Conservation (phyloP, 306 rosid genomes). For the Quercus glauca region DNA sequence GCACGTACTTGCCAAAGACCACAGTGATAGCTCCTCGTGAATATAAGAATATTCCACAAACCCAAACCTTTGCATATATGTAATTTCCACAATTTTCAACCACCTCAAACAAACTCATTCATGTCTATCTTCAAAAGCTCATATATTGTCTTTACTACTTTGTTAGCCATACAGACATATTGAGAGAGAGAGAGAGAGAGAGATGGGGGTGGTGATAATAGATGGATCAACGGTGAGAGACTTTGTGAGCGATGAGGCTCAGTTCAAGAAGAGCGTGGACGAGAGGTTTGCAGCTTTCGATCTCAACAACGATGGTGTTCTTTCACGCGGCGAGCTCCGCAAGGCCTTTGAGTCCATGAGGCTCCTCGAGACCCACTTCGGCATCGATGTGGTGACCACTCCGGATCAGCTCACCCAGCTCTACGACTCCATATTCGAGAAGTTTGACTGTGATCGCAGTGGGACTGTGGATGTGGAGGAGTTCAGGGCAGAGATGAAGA, state of each 20-base stretch:
- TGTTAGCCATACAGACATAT: not conserved
- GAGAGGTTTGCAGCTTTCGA: constrained; percentile 57
- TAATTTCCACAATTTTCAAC: too few relatives aligned
- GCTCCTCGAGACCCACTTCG: constrained; percentile 71
- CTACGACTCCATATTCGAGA: constrained; percentile 76
- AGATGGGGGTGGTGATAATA: constrained; percentile 53
- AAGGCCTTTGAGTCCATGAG: constrained; percentile 77
- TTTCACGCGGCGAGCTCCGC: constrained; percentile 75
- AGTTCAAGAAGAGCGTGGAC: constrained; percentile 59
- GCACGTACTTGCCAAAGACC: too few relatives aligned
- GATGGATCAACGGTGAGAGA: constrained; percentile 84
- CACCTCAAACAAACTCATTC: too few relatives aligned
- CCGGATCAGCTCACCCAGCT: constrained; percentile 60
- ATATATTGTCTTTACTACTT: too few relatives aligned
- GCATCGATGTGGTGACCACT: constrained; percentile 63
- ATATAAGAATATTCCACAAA: too few relatives aligned
- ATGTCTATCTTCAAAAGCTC: too few relatives aligned
- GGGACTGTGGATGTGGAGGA: constrained; percentile 61
- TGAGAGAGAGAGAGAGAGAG: not conserved
- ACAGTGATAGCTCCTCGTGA: too few relatives aligned
- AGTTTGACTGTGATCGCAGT: constrained; percentile 59
- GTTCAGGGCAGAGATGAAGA: constrained; percentile 76
- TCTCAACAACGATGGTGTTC: constrained; percentile 76
- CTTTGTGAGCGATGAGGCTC: constrained; percentile 50
- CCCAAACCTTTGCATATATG: too few relatives aligned